Base-by-base conservation (phyloP, 352 stramenopile genomes). In the Phytophthora hibernalis region DNA sequence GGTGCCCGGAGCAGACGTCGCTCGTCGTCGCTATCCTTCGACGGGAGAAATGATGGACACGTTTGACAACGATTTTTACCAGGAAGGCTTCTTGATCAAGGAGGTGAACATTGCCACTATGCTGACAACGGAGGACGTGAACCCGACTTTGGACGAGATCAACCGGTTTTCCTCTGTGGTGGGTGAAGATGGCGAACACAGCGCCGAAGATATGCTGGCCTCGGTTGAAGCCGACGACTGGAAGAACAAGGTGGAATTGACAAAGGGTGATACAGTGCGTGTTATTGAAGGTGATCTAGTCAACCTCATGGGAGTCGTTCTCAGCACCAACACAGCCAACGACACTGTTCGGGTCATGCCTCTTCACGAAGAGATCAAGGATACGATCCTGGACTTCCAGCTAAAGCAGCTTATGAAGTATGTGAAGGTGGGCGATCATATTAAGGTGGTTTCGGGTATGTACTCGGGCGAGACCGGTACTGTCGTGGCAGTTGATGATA, bases 391-490 rank as follows among this genome's bases (percentile, higher is more conserved):
- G 35, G 89, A 96, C 58, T 96, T 96, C 67, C 86, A 95, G 69
- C 65, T 96, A 42, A 94, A 92, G 60, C 89, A 96, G 59, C 59
- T 96, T 50, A 94, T 96, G 82, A 96, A 96, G 63, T 95, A 93
- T 54, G 89, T 96, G 59, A 96, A 96, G 57, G 87, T 96, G n/a
- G 90, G 90, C 40, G 90, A 96, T 62, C 89, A 97, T 60, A 96
- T 97, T 67, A 97, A 97, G 74, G 90, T 97, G 20, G 82, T 97
- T 3, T 96, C 87, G 26, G 90, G 90, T 5, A 84, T 88, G 37
- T 97, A 97, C 72, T 96, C 88, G 5, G 90, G 90, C 20, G 90
- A 97, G 66, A 97, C 90, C 2, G 90, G 90, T 50, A 97, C 88
- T 7, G 90, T 97, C 52, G 90, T 97, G 18, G 89, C 88, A 31